Base-by-base conservation (phyloP, 208 protist species). In the Trypanosomatidae sp. region DNA sequence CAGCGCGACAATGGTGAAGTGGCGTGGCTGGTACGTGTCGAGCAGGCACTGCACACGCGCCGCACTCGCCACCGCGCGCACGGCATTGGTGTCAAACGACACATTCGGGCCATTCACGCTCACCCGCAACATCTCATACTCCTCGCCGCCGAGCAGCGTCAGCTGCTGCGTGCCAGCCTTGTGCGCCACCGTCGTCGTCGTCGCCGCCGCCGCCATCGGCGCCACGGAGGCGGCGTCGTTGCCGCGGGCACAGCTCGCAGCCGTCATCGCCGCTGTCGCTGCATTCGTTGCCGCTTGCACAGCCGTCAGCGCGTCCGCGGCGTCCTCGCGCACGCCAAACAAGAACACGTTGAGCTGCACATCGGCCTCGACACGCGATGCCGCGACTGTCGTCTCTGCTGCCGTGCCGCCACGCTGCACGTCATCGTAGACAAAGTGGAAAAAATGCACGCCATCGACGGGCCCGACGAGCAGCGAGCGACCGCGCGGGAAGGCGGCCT, bases 391-490 rank as follows among this genome's bases (percentile, higher is more conserved):
- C n/a, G n/a, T n/a, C n/a, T n/a, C n/a, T 18, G 16, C 52, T 0
- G 38, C 37, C 26, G 35, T 43, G 4, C 15, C 24, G 23, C 38
- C 20, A 32, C 75, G 67, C 15, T 66, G 30, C 27, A 89, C 60
- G 46, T 50, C 58, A 49, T 92, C 84, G 48, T 74, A 92, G 39
- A 89, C 74, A 54, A 87, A 92, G 64, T 81, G 65, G 52, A 88
- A 89, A 56, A 67, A 88, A 55, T 92, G 84, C 25, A 85, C 75
- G 32, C 84, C 66, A 55, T 92, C 73, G n/a, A 92, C 67, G 15
- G 84, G 68, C 13, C 84, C 84, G 15, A 60, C 78, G 21, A 92
- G 63, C 46, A 88, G 87, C 2, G 84, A 73, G 37, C 75, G 61
- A 45, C 84, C 84, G 18, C 44, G 27, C 10, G 78, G 79, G 49